These are phyloP conservation scores for Aureobasidium sp. DNA, from an alignment of 2,329 filamentous ascomycete species.

Conservation along the genomic window DNA sequence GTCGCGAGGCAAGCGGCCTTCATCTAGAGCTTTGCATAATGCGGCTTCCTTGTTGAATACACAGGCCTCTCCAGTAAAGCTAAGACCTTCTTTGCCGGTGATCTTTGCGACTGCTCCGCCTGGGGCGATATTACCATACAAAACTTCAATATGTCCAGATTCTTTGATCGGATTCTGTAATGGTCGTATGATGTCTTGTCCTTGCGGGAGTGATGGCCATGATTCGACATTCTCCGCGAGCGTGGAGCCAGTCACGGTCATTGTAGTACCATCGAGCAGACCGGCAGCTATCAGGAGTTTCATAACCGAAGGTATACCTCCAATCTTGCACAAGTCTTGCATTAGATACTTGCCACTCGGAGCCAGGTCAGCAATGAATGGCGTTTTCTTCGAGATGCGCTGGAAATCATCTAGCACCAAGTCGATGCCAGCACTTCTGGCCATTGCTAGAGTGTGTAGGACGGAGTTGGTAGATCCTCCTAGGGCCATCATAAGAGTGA, in stretches of 20 bases:
- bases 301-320: slow-evolving; percentile 86
- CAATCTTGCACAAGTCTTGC: slow-evolving; percentile 88
- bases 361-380: slow-evolving; percentile 86
- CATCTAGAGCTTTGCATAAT: slow-evolving; percentile 78
- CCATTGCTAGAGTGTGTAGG: slow-evolving; percentile 91
- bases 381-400: slow-evolving; percentile 82
- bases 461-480: slow-evolving; percentile 92
- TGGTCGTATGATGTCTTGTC: slow-evolving; percentile 85
- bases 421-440: slow-evolving; percentile 81
- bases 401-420: slow-evolving; percentile 87
- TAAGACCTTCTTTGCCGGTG: slow-evolving; percentile 91
- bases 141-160: slow-evolving; percentile 88
- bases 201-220: slow-evolving; percentile 80
- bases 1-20: slow-evolving; percentile 73
- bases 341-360: slow-evolving; percentile 88
- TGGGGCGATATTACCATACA: slow-evolving; percentile 89
- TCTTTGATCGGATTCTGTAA: slow-evolving; percentile 86
- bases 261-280: slow-evolving; percentile 80
- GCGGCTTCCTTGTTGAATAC: slow-evolving; percentile 90
- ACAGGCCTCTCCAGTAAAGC: slow-evolving; percentile 81
- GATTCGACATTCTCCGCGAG: slow-evolving; percentile 82
- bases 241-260: slow-evolving; percentile 86
- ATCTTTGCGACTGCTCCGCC: slow-evolving; percentile 95
- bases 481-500: slow-evolving; percentile 93
- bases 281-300: slow-evolving; percentile 83